Conservation (phyloP, 2,329 filamentous ascomycete species). For the Penicillium verrucosum region DNA sequence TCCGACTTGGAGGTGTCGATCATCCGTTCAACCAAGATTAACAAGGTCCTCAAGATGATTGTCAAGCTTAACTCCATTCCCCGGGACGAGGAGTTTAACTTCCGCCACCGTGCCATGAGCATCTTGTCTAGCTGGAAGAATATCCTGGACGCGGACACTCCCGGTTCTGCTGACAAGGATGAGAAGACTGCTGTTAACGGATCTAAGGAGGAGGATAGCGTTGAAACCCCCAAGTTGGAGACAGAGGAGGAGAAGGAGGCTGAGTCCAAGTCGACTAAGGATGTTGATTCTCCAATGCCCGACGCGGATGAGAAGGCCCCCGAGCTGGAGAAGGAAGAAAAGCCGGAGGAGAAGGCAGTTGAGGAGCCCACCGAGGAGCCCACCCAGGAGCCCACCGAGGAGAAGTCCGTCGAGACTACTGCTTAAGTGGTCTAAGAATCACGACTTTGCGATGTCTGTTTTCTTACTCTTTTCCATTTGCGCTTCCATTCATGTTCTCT, state of each 20-base stretch:
- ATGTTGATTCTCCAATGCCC: constrained; percentile 38
- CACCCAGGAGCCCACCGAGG: constrained; percentile 26
- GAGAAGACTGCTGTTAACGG: constrained; percentile 48
- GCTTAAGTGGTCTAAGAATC: constrained; percentile 19
- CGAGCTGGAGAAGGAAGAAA: constrained; percentile 33
- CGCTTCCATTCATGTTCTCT: constrained; percentile 17
- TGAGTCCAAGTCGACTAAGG: constrained; percentile 33
- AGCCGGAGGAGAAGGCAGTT: constrained; percentile 16
- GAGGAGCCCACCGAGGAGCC: constrained; percentile 32
- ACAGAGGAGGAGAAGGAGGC: constrained; percentile 34
- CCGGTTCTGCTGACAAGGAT: constrained; percentile 41
- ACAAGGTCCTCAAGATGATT: constrained; percentile 96
- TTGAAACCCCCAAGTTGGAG: constrained; percentile 31
- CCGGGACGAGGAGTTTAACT: constrained; percentile 81
- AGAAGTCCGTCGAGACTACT: constrained; percentile 25
- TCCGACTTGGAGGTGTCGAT: constrained; percentile 81
- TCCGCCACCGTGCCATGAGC: constrained; percentile 76
- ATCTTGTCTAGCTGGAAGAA: constrained; percentile 89
- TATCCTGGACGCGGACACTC: constrained; percentile 63
- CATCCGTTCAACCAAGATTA: constrained; percentile 90
- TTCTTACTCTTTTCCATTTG: constrained; percentile 4
- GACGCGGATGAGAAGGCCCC: constrained; percentile 37
- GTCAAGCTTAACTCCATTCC: constrained; percentile 83
- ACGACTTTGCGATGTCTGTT: constrained; percentile 5
- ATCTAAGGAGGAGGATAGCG: constrained; percentile 37